These are phyloP conservation scores for Ramalina intermedia DNA, from an alignment of 495 filamentous ascomycete genomes.

Conservation along the genomic window DNA sequence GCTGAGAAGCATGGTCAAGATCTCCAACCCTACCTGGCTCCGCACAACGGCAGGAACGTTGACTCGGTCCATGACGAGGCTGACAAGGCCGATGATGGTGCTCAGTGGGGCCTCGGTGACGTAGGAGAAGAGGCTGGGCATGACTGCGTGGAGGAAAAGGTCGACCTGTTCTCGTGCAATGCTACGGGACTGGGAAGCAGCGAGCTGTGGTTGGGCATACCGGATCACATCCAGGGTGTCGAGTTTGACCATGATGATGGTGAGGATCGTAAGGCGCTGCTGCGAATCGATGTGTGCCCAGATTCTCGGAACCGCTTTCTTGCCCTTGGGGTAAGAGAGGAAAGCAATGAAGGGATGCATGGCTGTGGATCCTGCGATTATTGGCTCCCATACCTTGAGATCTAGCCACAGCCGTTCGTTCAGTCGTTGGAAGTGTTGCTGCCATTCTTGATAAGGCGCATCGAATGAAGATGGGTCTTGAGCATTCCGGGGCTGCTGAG, in stretches of 20 bases:
- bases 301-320: slow-evolving; percentile 84
- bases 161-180: slow-evolving; percentile 81
- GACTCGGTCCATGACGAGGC: slow-evolving; percentile 65
- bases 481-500: slow-evolving; percentile 48
- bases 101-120: slow-evolving; percentile 81
- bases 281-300: slow-evolving; percentile 87
- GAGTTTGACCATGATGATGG: slow-evolving; percentile 89
- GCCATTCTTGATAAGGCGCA: slow-evolving; percentile 54
- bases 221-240: slow-evolving; percentile 84
- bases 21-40: slow-evolving; percentile 71
- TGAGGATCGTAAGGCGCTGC: slow-evolving; percentile 85
- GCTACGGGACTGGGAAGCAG: slow-evolving; percentile 52
- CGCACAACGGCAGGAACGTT: slow-evolving; percentile 66
- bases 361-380: slow-evolving; percentile 51
- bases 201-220: slow-evolving; percentile 51
- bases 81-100: slow-evolving; percentile 77
- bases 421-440: slow-evolving; percentile 49
- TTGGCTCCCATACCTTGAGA: slow-evolving; percentile 82
- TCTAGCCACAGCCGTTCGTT: slow-evolving; percentile 70
- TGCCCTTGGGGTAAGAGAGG: slow-evolving; percentile 87
- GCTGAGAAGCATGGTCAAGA: slow-evolving; percentile 89
- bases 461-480: slow-evolving; percentile 27
- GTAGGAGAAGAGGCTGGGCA: slow-evolving; percentile 76
- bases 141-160: slow-evolving; percentile 71
- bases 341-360: slow-evolving; percentile 95